Evolutionary conservation across 1,284 basidiomycete species (phyloP).

Genomic region (Xanthoconium separans): DNA sequence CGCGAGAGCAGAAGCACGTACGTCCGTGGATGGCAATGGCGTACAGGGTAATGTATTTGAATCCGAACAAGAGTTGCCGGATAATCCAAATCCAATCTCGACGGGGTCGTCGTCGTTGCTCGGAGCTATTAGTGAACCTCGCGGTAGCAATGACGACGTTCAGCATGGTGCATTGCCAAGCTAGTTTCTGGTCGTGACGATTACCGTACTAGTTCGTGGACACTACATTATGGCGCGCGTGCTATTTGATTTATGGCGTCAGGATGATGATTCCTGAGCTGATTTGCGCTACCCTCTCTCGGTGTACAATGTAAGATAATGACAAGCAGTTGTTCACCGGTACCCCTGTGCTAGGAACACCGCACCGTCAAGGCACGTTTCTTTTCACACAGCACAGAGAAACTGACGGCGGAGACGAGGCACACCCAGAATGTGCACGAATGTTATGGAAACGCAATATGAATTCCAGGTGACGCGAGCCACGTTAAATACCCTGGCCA

Average conservation of each 20-base stretch:
- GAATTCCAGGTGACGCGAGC: not conserved
- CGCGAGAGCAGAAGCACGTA: conserved; percentile 7
- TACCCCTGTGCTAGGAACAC: conserved; percentile 8
- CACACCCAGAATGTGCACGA: conserved; percentile 4
- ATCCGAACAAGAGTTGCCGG: conserved; percentile 7
- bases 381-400: conserved; percentile 12
- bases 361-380: conserved; percentile 15
- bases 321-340: not conserved
- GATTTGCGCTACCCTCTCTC: conserved; percentile 21
- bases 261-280: conserved; percentile 13
- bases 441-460: not conserved
- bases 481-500: not conserved
- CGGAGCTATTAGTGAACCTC: not conserved
- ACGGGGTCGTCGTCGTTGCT: conserved; percentile 2
- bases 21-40: conserved; percentile 8
- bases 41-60: conserved; percentile 2
- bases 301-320: not conserved
- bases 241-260: conserved; percentile 10
- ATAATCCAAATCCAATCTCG: conserved; percentile 7
- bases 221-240: not conserved
- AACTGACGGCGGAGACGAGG: not conserved
- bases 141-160: conserved; percentile 13
- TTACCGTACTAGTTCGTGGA: conserved; percentile 12
- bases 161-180: conserved; percentile 5
- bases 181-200: conserved; percentile 12